A percentile compares a stretch with the other conserved stretches of the same genome.
These are phyloP conservation scores for Podospora pseudocomata DNA, from an alignment of 495 filamentous ascomycete species.

Conservation along the genomic window DNA sequence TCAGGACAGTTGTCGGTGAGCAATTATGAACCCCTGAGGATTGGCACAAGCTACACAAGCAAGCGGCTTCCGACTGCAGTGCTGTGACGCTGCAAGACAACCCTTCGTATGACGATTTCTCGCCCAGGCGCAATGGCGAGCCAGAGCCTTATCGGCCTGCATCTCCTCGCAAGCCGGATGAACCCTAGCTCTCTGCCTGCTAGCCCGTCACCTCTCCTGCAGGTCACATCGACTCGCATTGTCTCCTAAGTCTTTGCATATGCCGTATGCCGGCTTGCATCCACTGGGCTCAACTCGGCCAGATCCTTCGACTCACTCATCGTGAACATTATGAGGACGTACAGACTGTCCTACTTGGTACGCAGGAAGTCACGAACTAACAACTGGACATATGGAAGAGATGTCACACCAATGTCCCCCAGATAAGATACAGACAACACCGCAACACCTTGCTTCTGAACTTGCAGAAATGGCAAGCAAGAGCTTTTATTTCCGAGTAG, in stretches of 20 bases:
- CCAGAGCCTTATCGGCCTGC: conserved; percentile 31
- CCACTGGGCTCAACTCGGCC: background rate
- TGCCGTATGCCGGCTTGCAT: background rate
- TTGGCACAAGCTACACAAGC: background rate
- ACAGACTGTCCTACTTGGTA: background rate
- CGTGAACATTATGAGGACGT: background rate
- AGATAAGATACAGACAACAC: background rate
- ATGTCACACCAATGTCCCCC: background rate
- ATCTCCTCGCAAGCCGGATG: conserved; percentile 6
- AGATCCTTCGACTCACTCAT: background rate
- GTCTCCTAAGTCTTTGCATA: background rate
- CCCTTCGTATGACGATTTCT: conserved; percentile 5
- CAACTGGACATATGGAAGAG: background rate
- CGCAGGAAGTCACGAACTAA: background rate
- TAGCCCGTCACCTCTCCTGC: background rate
- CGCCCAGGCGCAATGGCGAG: conserved; percentile 19
- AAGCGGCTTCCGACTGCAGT: conserved; percentile 8
- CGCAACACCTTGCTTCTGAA: too few species aligned
- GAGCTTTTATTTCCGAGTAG: background rate
- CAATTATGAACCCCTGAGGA: background rate
- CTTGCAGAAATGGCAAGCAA: background rate
- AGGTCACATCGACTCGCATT: background rate
- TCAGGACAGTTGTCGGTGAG: background rate
- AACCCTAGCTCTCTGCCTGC: background rate
- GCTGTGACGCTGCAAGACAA: conserved; percentile 5